A percentile compares a stretch with the other conserved stretches of the same genome.
phyloP scores from a whole-genome alignment of 2,329 filamentous ascomycete genomes.

The Tolypocladium guangdongense region DNA sequence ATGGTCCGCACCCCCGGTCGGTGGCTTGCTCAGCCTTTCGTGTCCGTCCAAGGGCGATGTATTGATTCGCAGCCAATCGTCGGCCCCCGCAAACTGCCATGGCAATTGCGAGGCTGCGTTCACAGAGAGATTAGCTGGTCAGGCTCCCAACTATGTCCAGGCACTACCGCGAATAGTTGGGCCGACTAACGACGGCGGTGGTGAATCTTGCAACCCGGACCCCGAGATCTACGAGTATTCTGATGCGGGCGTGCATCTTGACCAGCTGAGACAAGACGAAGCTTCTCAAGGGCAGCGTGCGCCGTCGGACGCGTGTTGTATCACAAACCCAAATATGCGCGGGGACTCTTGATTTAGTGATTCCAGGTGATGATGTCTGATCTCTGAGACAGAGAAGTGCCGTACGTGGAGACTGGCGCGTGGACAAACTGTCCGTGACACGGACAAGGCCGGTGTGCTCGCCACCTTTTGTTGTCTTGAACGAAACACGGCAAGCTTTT shows the following conservation, averaged over 20 bases:
- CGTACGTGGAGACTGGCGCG: too few relatives aligned
- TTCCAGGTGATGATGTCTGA: background rate
- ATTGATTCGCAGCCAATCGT: background rate
- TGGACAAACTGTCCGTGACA: too few relatives aligned
- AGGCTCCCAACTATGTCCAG: background rate
- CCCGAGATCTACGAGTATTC: too few relatives aligned
- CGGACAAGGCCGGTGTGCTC: too few relatives aligned
- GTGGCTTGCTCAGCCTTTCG: background rate
- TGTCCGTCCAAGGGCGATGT: background rate
- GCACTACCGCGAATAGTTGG: background rate
- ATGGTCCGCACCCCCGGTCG: background rate
- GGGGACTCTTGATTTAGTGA: background rate
- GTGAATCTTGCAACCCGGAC: background rate
- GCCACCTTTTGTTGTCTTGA: background rate
- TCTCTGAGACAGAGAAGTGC: background rate
- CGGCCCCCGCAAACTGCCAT: background rate
- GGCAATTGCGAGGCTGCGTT: background rate
- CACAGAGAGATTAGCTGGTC: background rate
- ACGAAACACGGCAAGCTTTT: background rate
- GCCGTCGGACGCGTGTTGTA: background rate
- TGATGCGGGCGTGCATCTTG: background rate
- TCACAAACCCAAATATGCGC: background rate
- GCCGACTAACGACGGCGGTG: background rate
- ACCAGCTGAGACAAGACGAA: background rate
- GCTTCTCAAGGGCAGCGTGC: background rate